Evolutionary conservation across 176 grass and related monocot genomes (phyloP).

Genomic region (Pharus latifolius): DNA sequence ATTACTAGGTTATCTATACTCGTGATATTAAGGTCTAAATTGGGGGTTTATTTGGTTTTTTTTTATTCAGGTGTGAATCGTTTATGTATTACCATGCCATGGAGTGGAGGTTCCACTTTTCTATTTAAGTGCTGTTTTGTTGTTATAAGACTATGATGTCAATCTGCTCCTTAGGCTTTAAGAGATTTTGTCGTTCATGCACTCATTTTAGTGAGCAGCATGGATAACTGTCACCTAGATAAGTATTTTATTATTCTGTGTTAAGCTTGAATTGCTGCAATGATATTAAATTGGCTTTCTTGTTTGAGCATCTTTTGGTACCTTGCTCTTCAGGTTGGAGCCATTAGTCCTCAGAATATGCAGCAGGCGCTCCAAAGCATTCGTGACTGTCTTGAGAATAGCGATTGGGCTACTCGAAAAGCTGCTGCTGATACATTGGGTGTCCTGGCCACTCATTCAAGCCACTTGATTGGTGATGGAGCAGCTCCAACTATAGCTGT

Average conservation of each 20-base stretch:
- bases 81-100: neutral
- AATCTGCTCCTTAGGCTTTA: neutral
- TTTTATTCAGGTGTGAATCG: neutral
- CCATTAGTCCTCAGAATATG: slow-evolving; percentile 80
- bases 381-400: slow-evolving; percentile 88
- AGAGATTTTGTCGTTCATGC: neutral
- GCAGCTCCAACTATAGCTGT: slow-evolving; percentile 54
- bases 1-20: neutral
- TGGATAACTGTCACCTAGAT: neutral
- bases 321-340: slow-evolving; percentile 75
- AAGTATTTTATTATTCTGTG: neutral
- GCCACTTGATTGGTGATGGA: slow-evolving; percentile 73
- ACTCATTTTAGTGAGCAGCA: too few relatives aligned
- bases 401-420: slow-evolving; percentile 92
- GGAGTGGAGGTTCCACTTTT: neutral
- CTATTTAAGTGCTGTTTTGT: neutral
- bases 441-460: slow-evolving; percentile 63
- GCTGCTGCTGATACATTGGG: slow-evolving; percentile 84
- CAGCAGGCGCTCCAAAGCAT: slow-evolving; percentile 72
- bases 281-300: neutral
- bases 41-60: too few relatives aligned
- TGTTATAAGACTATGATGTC: neutral
- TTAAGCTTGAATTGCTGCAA: neutral
- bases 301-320: slow-evolving; percentile 3
- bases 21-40: neutral